Conservation (phyloP, 306 rosid genomes). For the Alnus rubra region DNA sequence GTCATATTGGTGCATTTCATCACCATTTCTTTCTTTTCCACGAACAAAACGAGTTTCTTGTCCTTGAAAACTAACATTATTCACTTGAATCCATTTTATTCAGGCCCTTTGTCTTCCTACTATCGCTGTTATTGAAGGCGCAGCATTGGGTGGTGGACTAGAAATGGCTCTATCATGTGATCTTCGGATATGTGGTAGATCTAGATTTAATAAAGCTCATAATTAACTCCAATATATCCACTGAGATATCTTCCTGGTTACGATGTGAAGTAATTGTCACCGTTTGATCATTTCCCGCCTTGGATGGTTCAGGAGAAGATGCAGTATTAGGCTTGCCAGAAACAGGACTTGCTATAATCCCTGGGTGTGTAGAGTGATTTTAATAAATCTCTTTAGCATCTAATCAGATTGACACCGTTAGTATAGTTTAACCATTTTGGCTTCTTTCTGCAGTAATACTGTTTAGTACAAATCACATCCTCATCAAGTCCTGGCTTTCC, state of each 20-base stretch:
- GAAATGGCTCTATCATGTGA: conserved; percentile 96
- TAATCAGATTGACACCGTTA: not conserved
- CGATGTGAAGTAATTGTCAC: conserved; percentile 13
- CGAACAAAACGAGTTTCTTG: not conserved
- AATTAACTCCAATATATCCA: conserved; percentile 14
- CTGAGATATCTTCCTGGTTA: conserved; percentile 22
- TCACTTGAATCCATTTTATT: conserved; percentile 24
- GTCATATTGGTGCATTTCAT: conserved; percentile 14
- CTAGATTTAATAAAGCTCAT: conserved; percentile 9
- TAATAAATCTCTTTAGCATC: conserved; percentile 23
- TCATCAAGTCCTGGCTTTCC: conserved; percentile 27
- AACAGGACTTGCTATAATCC: conserved; percentile 96
- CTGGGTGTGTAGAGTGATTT: conserved; percentile 61
- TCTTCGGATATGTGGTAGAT: conserved; percentile 89
- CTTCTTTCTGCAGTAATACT: not conserved
- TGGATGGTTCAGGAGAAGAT: conserved; percentile 61
- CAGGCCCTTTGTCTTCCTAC: conserved; percentile 76
- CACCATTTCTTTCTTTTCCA: not conserved
- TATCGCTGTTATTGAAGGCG: conserved; percentile 91
- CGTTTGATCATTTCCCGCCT: conserved; percentile 27
- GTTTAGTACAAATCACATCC: conserved; percentile 8
- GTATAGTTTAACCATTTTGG: conserved; percentile 6
- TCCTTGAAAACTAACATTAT: conserved; percentile 24
- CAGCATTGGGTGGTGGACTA: conserved; percentile 95
- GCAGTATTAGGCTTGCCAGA: conserved; percentile 86